A percentile compares a stretch with the other conserved stretches of the same genome.
Conservation (phyloP, 768 basidiomycete species). For the Kwoniella dendrophila region DNA sequence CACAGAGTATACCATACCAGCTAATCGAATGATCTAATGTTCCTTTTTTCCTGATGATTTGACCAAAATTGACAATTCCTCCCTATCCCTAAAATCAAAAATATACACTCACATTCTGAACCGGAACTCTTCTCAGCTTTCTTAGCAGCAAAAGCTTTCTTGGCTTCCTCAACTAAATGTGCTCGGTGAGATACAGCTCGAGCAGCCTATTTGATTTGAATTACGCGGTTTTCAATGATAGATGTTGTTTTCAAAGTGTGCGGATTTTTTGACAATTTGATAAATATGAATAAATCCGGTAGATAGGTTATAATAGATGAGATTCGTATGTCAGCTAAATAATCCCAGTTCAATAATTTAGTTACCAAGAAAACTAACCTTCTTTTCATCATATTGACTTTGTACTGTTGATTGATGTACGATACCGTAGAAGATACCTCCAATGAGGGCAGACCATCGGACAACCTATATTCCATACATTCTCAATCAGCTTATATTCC, state of each 20-base stretch:
- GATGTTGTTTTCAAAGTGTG: background rate
- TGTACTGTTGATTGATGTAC: slow-evolving; percentile 89
- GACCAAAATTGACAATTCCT: background rate
- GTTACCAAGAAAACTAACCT: slow-evolving; percentile 60
- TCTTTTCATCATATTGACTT: slow-evolving; percentile 73
- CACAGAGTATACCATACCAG: too few relatives aligned
- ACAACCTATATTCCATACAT: slow-evolving; percentile 66
- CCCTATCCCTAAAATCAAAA: slow-evolving; percentile 54
- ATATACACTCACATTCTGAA: slow-evolving; percentile 60
- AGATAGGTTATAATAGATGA: too few relatives aligned
- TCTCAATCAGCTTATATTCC: background rate
- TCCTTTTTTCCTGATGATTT: too few relatives aligned
- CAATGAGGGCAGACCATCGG: slow-evolving; percentile 85
- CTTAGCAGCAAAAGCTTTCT: slow-evolving; percentile 80
- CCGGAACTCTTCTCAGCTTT: slow-evolving; percentile 48
- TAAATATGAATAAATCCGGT: too few relatives aligned
- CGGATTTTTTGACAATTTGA: background rate
- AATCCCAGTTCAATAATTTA: background rate
- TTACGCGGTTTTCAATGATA: background rate
- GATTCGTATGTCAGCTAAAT: background rate
- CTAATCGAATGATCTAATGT: too few relatives aligned
- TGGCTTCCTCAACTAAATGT: slow-evolving; percentile 78
- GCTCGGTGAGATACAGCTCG: slow-evolving; percentile 61
- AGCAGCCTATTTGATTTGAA: slow-evolving; percentile 11
- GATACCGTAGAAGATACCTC: slow-evolving; percentile 88